Base-by-base conservation (phyloP, 257 asterid genomes). In the Perilla frutescens region DNA sequence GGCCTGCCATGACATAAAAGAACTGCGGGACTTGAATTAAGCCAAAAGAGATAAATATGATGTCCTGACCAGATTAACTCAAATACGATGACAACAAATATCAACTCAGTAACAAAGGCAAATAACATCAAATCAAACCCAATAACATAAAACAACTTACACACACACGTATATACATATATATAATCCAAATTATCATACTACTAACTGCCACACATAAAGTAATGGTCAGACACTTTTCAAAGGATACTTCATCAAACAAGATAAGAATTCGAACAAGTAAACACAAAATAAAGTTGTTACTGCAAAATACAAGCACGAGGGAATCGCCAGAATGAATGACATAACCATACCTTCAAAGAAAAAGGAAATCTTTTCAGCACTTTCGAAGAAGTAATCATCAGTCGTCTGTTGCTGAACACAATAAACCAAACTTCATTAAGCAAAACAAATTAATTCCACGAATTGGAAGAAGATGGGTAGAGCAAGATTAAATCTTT, bases 361-460 rank as follows among this genome's bases (percentile, higher is more conserved):
- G 87, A 95, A 92, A 76, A 88, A 91, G 20, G 99, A 95, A 76
- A 95, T 87, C 84, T 87, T 91, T 82, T 92, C 99, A 62, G 96
- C 96, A 72, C 98, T 95, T 62, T 87, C 94, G 39, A 80, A 95
- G 86, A 95, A 88, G 90, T 90, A 91, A 74, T 87, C 88, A 75
- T 88, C 86, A 59, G 96, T 83, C 0, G 90, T 85, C 6, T 86
- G 75, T 83, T 80, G 87, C 99, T 90, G 85, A 32, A 86, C 57
- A 66, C 72, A 68, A 26, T 58, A 11, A 62, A 59, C 11, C 32
- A 79, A 80, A 75, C 6, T n/a, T 49, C 55, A 49, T 1, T 41
- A 65, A 13, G 43, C 11, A 55, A 20, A 74, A 20, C 40, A 9
- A 29, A 12, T n/a, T 20, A 59, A 51, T 70, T 39, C 4, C 50